These are phyloP conservation scores for Yarrowia sp. DNA, from an alignment of 805 yeast genomes.

Conservation along the genomic window DNA sequence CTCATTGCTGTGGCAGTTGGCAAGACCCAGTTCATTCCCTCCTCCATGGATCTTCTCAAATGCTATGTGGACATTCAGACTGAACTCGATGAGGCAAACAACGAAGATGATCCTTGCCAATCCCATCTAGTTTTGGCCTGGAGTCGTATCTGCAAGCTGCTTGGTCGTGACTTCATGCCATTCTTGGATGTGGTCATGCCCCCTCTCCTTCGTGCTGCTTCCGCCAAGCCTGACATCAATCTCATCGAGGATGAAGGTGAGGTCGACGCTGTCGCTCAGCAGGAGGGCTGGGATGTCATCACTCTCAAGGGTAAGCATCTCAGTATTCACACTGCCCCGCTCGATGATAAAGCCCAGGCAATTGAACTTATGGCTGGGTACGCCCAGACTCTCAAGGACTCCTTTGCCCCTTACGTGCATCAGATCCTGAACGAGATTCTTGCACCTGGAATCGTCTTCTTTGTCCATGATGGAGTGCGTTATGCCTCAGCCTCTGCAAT, in stretches of 20 bases:
- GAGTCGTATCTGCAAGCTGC: conserved; percentile 88
- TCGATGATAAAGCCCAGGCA: conserved; percentile 93
- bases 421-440: conserved; percentile 80
- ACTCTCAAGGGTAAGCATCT: conserved; percentile 89
- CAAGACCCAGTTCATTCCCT: conserved; percentile 80
- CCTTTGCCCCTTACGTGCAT: conserved; percentile 81
- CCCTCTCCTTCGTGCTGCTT: conserved; percentile 84
- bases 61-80: conserved; percentile 76
- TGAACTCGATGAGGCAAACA: conserved; percentile 46
- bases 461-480: conserved; percentile 92
- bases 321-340: conserved; percentile 92
- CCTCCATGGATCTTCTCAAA: conserved; percentile 74
- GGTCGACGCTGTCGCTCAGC: conserved; percentile 75
- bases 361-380: conserved; percentile 86
- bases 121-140: conserved; percentile 92
- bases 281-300: conserved; percentile 95
- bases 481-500: conserved; percentile 86
- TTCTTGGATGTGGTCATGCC: conserved; percentile 85
- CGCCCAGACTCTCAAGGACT: conserved; percentile 81
- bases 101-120: conserved; percentile 85
- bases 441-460: conserved; percentile 87
- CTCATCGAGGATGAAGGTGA: conserved; percentile 88
- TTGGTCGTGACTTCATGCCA: conserved; percentile 86
- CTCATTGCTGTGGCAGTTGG: conserved; percentile 95
- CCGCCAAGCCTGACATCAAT: conserved; percentile 86